Evolutionary conservation across 1,284 basidiomycete genomes (phyloP).

Genomic region (Fistulina hepatica): DNA sequence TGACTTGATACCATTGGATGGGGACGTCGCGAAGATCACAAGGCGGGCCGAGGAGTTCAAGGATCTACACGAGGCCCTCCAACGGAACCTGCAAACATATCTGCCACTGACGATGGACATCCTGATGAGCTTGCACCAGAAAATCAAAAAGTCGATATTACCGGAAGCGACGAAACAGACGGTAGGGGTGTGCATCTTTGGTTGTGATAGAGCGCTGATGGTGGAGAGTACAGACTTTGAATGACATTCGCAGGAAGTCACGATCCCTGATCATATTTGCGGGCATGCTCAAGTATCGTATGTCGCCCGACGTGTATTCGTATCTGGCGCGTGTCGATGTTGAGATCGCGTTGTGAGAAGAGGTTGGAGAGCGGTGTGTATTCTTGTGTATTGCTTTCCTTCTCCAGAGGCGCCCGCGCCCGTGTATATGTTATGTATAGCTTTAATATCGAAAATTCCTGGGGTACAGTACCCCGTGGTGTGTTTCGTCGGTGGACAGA

Average conservation of each 20-base stretch:
- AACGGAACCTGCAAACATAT: slow-evolving; percentile 84
- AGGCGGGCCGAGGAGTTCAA: slow-evolving; percentile 86
- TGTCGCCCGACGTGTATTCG: slow-evolving; percentile 87
- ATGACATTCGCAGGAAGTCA: slow-evolving; percentile 58
- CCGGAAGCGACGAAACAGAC: slow-evolving; percentile 65
- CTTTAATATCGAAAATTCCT: too few relatives aligned
- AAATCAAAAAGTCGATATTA: slow-evolving; percentile 62
- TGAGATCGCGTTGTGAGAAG: too few relatives aligned
- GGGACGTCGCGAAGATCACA: slow-evolving; percentile 80
- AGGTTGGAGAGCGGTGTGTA: too few relatives aligned
- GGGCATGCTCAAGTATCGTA: slow-evolving; percentile 76
- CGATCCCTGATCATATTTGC: slow-evolving; percentile 81
- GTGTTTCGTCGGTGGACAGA: too few relatives aligned
- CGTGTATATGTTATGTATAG: too few relatives aligned
- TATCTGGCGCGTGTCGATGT: slow-evolving; percentile 73
- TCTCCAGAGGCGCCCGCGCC: too few relatives aligned
- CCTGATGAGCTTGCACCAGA: slow-evolving; percentile 70
- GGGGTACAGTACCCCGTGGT: too few relatives aligned
- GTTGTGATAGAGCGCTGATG: slow-evolving; percentile 8
- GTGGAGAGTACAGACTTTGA: slow-evolving; percentile 38
- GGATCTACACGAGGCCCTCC: slow-evolving; percentile 76
- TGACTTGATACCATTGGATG: slow-evolving; percentile 81
- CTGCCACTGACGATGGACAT: slow-evolving; percentile 92
- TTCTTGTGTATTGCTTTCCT: too few relatives aligned
- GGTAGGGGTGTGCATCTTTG: slow-evolving; percentile 32